Conservation (phyloP, 192 early-diverging fungal genomes). For the Spinellus fusiger region DNA sequence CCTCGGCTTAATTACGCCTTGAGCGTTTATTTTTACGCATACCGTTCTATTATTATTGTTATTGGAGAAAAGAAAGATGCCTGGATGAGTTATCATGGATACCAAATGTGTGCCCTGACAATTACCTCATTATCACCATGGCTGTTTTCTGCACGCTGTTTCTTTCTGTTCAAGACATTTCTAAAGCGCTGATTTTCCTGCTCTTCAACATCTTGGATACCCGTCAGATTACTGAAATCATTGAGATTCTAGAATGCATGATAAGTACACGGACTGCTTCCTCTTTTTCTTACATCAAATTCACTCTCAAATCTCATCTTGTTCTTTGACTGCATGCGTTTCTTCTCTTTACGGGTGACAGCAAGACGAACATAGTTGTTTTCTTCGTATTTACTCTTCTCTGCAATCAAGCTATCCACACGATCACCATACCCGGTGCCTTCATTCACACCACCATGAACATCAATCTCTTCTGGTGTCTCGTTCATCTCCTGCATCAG, state of each 20-base stretch:
- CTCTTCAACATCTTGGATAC: slow-evolving; percentile 43
- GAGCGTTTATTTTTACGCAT: not conserved
- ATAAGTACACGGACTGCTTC: not conserved
- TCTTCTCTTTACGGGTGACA: slow-evolving; percentile 70
- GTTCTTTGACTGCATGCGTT: slow-evolving; percentile 49
- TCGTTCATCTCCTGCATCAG: slow-evolving; percentile 78
- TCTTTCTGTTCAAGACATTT: slow-evolving; percentile 41
- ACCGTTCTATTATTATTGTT: not conserved
- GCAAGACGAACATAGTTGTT: slow-evolving; percentile 79
- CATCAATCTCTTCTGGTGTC: slow-evolving; percentile 72
- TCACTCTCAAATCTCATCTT: slow-evolving; percentile 72
- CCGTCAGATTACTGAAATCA: slow-evolving; percentile 47
- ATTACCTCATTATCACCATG: slow-evolving; percentile 19
- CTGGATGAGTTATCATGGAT: not conserved
- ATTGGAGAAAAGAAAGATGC: too few relatives aligned
- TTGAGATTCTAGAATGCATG: slow-evolving; percentile 40
- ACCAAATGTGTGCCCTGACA: not conserved
- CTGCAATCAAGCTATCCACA: slow-evolving; percentile 52
- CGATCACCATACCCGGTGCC: slow-evolving; percentile 52
- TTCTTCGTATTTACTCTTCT: slow-evolving; percentile 77
- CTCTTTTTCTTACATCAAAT: slow-evolving; percentile 55
- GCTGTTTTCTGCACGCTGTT: slow-evolving; percentile 33
- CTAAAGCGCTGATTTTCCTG: slow-evolving; percentile 35
- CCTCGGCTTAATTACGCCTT: not conserved
- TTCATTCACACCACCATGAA: slow-evolving; percentile 67